These are phyloP conservation scores for Rhizopogon rudus DNA, from an alignment of 768 basidiomycete genomes.

Conservation along the genomic window DNA sequence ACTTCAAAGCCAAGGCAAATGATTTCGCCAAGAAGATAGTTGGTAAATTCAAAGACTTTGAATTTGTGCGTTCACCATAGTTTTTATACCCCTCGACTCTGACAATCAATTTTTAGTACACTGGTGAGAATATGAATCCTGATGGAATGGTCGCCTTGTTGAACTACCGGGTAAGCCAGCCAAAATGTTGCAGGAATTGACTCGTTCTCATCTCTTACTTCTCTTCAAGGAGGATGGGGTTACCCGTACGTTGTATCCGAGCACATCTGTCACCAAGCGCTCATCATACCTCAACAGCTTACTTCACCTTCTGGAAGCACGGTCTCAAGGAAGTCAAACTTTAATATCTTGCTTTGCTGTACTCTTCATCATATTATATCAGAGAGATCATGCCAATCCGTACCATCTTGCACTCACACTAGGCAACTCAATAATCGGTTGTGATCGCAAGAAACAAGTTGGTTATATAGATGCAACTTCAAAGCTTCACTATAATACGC, in stretches of 20 bases:
- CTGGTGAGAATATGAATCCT: conserved; percentile 70
- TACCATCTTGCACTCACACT: background rate
- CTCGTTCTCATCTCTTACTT: conserved; percentile 6
- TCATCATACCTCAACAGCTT: conserved; percentile 44
- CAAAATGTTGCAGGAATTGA: background rate
- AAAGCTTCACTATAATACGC: background rate
- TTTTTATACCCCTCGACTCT: background rate
- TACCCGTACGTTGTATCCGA: conserved; percentile 55
- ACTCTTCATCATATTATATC: background rate
- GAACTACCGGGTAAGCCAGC: conserved; percentile 80
- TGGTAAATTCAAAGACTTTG: conserved; percentile 87
- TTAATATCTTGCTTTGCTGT: conserved; percentile 27
- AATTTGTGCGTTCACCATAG: conserved; percentile 60
- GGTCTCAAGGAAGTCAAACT: conserved; percentile 81
- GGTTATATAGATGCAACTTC: background rate
- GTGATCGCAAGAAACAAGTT: background rate
- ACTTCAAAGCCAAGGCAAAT: conserved; percentile 79
- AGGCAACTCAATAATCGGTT: too few species aligned
- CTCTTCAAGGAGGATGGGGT: conserved; percentile 61
- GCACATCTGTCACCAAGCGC: background rate
- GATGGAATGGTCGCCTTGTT: conserved; percentile 93
- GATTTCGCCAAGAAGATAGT: conserved; percentile 85
- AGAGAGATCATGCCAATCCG: background rate
- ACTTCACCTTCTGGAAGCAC: conserved; percentile 95
- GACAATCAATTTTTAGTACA: conserved; percentile 42